Percentiles rank a stretch among this genome's conserved stretches.
phyloP scores from a whole-genome alignment of 805 yeast genomes.

The Kodamaea sagamina region DNA sequence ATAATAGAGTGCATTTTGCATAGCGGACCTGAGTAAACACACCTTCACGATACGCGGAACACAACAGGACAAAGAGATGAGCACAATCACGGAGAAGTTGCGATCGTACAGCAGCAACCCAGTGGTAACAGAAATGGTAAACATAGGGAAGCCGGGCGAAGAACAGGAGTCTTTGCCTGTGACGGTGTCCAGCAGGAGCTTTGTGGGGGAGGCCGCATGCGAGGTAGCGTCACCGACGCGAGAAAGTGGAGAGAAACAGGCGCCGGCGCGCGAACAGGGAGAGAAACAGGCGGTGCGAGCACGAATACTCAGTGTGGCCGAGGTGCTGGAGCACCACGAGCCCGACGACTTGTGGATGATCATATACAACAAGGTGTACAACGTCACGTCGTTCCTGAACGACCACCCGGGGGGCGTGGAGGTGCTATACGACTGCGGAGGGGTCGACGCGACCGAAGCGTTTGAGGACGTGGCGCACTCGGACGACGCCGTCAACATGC shows the following conservation, averaged over 20 bases:
- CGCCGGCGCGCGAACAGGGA: no score
- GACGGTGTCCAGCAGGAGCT: no score
- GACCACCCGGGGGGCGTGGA: slow-evolving; percentile 80
- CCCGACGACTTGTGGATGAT: slow-evolving; percentile 84
- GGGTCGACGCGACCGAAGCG: slow-evolving; percentile 70
- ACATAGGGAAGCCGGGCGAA: slow-evolving; percentile 2
- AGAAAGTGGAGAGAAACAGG: neutral
- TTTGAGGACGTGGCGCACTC: slow-evolving; percentile 52
- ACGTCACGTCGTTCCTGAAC: slow-evolving; percentile 66
- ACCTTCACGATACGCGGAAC: no score
- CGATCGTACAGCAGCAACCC: slow-evolving; percentile 1
- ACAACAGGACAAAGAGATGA: neutral
- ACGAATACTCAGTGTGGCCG: slow-evolving; percentile 24
- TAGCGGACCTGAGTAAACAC: no score
- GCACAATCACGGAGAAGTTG: slow-evolving; percentile 7
- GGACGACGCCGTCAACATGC: slow-evolving; percentile 34
- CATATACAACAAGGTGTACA: slow-evolving; percentile 77
- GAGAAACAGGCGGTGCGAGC: neutral
- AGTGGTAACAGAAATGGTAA: neutral
- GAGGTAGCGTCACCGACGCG: neutral
- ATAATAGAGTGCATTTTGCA: no score
- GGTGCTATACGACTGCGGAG: slow-evolving; percentile 79
- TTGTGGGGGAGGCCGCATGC: no score
- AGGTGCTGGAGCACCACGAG: slow-evolving; percentile 71
- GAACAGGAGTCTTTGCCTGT: slow-evolving; percentile 1